Evolutionary conservation across 2,329 filamentous ascomycete species (phyloP).

Genomic region (Fusarium cicatricum): DNA sequence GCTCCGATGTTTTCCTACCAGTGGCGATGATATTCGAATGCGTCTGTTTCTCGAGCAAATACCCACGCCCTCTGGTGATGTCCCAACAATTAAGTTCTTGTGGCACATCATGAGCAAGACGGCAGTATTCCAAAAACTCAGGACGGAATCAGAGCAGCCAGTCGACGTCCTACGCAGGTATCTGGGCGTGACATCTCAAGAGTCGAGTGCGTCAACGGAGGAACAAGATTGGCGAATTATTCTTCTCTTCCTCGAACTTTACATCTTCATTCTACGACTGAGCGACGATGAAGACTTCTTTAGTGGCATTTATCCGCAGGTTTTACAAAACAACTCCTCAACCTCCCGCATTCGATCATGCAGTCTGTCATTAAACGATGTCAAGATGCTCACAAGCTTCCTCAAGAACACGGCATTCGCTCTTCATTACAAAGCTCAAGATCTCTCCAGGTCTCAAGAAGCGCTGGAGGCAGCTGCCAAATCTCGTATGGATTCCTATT

Average conservation of each 20-base stretch:
- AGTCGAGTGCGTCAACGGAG: constrained; percentile 36
- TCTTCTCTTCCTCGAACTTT: constrained; percentile 91
- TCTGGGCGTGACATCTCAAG: constrained; percentile 41
- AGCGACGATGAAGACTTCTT: constrained; percentile 98
- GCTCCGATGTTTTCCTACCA: constrained; percentile 81
- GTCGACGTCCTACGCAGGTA: constrained; percentile 45
- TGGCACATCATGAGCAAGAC: constrained; percentile 71
- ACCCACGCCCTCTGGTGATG: constrained; percentile 60
- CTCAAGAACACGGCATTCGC: constrained; percentile 91
- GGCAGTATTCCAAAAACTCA: constrained; percentile 47
- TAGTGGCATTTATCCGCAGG: constrained; percentile 58
- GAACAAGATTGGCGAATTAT: constrained; percentile 83
- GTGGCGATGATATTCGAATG: constrained; percentile 91
- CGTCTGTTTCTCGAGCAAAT: constrained; percentile 75
- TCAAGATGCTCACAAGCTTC: constrained; percentile 80
- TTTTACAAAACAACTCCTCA: constrained; percentile 49
- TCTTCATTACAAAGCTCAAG: constrained; percentile 82
- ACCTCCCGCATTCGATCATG: constrained; percentile 65
- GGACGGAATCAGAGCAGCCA: constrained; percentile 42
- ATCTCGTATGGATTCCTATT: constrained; percentile 44
- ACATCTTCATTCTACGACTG: constrained; percentile 89
- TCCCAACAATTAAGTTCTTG: constrained; percentile 71
- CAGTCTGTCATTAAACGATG: constrained; percentile 74
- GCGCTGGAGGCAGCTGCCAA: constrained; percentile 33
- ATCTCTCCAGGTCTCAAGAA: constrained; percentile 54